phyloP scores from a whole-genome alignment of 1,284 basidiomycete species.

The Exobasidium rhododendri region DNA sequence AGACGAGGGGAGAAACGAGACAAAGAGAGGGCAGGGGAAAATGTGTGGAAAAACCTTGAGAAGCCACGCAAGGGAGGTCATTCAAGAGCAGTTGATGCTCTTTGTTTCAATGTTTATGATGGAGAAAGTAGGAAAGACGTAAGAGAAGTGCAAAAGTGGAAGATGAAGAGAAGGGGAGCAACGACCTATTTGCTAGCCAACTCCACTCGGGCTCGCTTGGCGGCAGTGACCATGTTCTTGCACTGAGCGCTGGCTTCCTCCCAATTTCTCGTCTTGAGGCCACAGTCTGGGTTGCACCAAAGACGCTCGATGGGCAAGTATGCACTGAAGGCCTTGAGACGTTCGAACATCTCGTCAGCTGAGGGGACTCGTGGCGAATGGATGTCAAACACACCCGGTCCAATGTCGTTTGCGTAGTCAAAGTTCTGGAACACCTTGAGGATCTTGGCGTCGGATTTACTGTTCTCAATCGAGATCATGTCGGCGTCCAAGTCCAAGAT shows the following conservation, averaged over 20 bases:
- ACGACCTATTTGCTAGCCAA: constrained; percentile 22
- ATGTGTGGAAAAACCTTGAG: no score
- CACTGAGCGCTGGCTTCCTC: constrained; percentile 65
- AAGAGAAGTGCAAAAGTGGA: background rate
- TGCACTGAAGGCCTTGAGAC: constrained; percentile 71
- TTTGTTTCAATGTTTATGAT: background rate
- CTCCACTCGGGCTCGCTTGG: constrained; percentile 76
- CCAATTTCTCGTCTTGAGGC: constrained; percentile 57
- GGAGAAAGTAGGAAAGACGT: background rate
- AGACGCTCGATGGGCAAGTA: constrained; percentile 48
- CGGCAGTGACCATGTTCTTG: constrained; percentile 58
- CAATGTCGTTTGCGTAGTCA: constrained; percentile 96
- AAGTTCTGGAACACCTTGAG: constrained; percentile 84
- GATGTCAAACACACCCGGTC: constrained; percentile 90
- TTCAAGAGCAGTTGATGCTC: constrained; percentile 7
- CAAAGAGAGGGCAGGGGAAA: no score
- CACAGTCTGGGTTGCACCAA: constrained; percentile 87
- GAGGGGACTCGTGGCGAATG: constrained; percentile 95
- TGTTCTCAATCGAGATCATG: constrained; percentile 96
- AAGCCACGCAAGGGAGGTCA: background rate
- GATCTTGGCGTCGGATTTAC: constrained; percentile 65
- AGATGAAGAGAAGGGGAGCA: background rate
- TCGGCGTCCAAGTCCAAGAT: constrained; percentile 97
- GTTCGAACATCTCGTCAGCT: constrained; percentile 85
- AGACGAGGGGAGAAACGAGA: background rate